Base-by-base conservation (phyloP, 495 filamentous ascomycete genomes). In the Penicillium fimorum region DNA sequence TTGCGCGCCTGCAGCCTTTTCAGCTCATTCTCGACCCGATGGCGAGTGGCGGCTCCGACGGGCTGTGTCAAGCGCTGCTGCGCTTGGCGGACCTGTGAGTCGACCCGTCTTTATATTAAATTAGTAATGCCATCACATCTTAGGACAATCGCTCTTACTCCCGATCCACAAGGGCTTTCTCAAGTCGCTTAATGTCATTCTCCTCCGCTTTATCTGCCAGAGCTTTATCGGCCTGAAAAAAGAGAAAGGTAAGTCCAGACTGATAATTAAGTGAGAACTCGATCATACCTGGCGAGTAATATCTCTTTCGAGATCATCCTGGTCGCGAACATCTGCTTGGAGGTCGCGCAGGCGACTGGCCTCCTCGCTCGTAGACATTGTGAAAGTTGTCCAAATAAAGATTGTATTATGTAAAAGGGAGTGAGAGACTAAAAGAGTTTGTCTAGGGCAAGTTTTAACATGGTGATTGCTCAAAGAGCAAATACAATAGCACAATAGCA, bases 131-230 rank as follows among this genome's bases (percentile, higher is more conserved):
- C 24, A 17, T 24, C 17, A 42, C 13, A n/a, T 22, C 1, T 6
- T 4, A 22, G 17, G 43, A 6, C 7, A 15, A 27, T 27, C 18
- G 6, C 27, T 24, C 71, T 54, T 74, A 82, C 76, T 82, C 76
- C 64, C 85, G 88, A 35, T 84, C 84, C 2, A 60, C 70, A 47
- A 81, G 71, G 1, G 88, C 84, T 67, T 90, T 94, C 48, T 93
- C 88, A 49, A 96, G 82, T 55, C 93, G 84, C 66, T 91, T 94
- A 55, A 84, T 81, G 60, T 98, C 94, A 48, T 87, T 83, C 71
- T 94, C 90, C 66, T 97, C 87, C 24, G 93, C 92, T 63, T 89
- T 87, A 59, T 92, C 89, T 27, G 82, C 83, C 44, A 97, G 78
- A 11, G 89, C 74, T 56, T 83, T 81, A 60, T 90, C 91, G 1